Evolutionary conservation across 805 yeast species (phyloP), one percentile per base, ranked within the genome.

Genomic region (Starmerella floricola): DNA sequence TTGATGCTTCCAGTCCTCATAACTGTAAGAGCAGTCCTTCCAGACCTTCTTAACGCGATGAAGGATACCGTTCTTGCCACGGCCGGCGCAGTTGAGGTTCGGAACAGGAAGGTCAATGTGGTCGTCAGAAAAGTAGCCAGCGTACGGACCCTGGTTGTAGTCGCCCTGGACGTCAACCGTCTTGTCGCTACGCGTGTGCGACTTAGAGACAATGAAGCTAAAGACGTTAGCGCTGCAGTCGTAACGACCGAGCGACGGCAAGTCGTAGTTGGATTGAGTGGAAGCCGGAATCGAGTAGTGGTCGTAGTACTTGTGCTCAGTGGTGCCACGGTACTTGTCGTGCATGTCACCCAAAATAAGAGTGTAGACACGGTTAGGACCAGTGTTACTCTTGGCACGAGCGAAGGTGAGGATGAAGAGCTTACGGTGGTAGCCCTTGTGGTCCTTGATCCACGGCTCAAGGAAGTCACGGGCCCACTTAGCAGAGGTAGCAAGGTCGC

Each of bases 201-300:
- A 40, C 47, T 56, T 55, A 49, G 61, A 49, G 45, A 73, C 72
- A 46, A 70, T 62, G 20, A 62, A 18, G 38, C 59, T 45, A 58
- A 69, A 69, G 21, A 71, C 71, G 51, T 72, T 72, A 37, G 76
- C 73, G 40, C 60, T 63, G 49, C 66, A 65, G 56, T 72, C 75
- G 52, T 63, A 60, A 53, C 76, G 68, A 39, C 76, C 76, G 46
- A 72, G 63, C 45, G 65, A 58, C 31, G 67, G 65, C 43, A 72
- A 64, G 45, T 62, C 67, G 71, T 68, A 72, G 66, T 71, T 71
- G 42, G 68, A 72, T 59, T 68, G 64, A 36, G 67, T 64, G 29
- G 74, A 53, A n/a, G 76, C 61, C 38, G 71, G 48, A 54, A 67
- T 66, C 28, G 74, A 65, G 64, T 70, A 72, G 56, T 72, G 76